These are phyloP conservation scores for Pelargonium citronellum DNA, from an alignment of 441 rosid genomes.

Conservation along the genomic window DNA sequence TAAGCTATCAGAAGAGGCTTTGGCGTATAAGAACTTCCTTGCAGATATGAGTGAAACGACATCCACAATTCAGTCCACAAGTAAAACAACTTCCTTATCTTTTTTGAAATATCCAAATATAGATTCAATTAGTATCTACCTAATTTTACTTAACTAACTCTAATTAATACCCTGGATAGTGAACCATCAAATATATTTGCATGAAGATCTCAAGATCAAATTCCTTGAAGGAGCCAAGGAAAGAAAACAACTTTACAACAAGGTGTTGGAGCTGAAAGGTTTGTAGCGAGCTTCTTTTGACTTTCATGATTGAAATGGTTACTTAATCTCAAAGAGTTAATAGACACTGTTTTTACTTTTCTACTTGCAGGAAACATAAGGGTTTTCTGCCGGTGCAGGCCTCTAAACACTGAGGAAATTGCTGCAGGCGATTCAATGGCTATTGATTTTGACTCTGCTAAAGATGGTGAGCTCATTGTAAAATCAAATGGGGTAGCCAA, in stretches of 20 bases:
- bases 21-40: constrained; percentile 46
- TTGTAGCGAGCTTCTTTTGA: constrained; percentile 18
- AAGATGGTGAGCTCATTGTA: constrained; percentile 74
- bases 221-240: constrained; percentile 60
- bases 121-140: neutral
- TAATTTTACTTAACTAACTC: constrained; percentile 8
- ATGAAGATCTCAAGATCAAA: constrained; percentile 61
- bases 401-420: constrained; percentile 64
- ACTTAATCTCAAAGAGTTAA: constrained; percentile 15
- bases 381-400: constrained; percentile 91
- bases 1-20: constrained; percentile 67
- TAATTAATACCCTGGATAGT: constrained; percentile 37
- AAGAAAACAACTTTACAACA: constrained; percentile 80
- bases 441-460: constrained; percentile 67
- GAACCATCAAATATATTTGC: constrained; percentile 48
- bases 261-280: constrained; percentile 88
- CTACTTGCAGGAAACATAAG: constrained; percentile 75
- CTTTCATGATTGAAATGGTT: constrained; percentile 10
- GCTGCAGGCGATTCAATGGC: constrained; percentile 52
- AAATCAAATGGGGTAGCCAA: constrained; percentile 66
- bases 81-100: constrained; percentile 38
- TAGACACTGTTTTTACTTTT: constrained; percentile 14
- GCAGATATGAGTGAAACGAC: constrained; percentile 44
- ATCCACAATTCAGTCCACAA: constrained; percentile 43
- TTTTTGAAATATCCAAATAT: constrained; percentile 11